Percentiles rank a stretch among this genome's conserved stretches.
Evolutionary conservation across 2,329 filamentous ascomycete species (phyloP).

Genomic region (Celoporthe dispersa): DNA sequence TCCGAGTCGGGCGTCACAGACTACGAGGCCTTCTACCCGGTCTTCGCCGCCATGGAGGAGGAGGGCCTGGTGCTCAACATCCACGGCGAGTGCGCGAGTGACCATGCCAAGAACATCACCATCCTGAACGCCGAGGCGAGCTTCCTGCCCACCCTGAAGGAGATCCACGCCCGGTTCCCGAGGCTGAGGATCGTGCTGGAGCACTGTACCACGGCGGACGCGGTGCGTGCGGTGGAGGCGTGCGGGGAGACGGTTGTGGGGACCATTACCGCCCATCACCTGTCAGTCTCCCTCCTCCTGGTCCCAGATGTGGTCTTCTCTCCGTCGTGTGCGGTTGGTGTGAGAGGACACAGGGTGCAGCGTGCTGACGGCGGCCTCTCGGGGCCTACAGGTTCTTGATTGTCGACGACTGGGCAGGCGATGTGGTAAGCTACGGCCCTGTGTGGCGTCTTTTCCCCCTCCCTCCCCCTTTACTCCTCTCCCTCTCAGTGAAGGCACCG

Average conservation of each 20-base stretch:
- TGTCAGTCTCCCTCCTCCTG: slow-evolving; percentile 49
- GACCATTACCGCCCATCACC: slow-evolving; percentile 86
- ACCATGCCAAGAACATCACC: slow-evolving; percentile 48
- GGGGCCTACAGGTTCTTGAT: slow-evolving; percentile 57
- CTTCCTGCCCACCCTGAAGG: slow-evolving; percentile 80
- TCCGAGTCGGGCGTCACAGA: slow-evolving; percentile 71
- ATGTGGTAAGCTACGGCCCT: slow-evolving; percentile 42
- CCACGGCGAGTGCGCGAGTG: slow-evolving; percentile 79
- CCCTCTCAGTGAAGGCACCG: too few species aligned
- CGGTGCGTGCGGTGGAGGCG: slow-evolving; percentile 74
- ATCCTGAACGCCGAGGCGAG: slow-evolving; percentile 71
- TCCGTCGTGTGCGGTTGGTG: background rate
- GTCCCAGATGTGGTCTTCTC: too few species aligned
- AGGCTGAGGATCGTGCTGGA: slow-evolving; percentile 72
- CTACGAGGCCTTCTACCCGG: slow-evolving; percentile 72
- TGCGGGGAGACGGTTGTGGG: slow-evolving; percentile 78
- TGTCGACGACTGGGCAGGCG: slow-evolving; percentile 70
- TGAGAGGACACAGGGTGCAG: background rate
- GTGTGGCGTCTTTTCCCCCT: too few species aligned
- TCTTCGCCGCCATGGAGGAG: slow-evolving; percentile 88
- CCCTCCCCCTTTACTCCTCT: too few species aligned
- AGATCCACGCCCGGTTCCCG: slow-evolving; percentile 77
- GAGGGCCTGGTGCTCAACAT: slow-evolving; percentile 75
- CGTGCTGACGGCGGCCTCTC: background rate
- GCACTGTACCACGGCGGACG: slow-evolving; percentile 86